These are phyloP conservation scores for Auricularia auricula-judae DNA, from an alignment of 768 basidiomycete genomes.

Conservation along the genomic window DNA sequence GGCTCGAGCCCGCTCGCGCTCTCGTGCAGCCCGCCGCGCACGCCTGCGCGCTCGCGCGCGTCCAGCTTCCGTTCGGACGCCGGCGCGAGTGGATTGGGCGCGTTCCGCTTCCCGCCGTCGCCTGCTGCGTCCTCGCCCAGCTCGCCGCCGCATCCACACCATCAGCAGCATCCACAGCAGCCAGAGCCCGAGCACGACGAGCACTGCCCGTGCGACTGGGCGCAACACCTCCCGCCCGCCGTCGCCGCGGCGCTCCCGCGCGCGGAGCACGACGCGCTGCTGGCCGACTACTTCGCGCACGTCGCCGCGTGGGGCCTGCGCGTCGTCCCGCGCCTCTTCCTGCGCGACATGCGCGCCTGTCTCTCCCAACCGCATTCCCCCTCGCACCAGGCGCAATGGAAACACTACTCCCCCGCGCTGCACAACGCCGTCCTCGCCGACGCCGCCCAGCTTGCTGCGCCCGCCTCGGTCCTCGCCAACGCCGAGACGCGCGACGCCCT, in stretches of 20 bases:
- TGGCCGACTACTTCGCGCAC: background rate
- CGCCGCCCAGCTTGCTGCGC: background rate
- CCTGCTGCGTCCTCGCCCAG: background rate
- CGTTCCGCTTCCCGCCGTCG: background rate
- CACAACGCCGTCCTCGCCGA: background rate
- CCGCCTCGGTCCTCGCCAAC: background rate
- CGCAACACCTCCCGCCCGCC: background rate
- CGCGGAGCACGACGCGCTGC: background rate
- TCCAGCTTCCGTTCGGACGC: background rate
- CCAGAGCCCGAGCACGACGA: background rate
- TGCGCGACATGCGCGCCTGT: background rate
- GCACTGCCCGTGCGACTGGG: background rate
- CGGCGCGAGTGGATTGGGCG: background rate
- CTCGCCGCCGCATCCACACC: background rate
- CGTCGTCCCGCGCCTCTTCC: background rate
- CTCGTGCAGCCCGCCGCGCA: background rate
- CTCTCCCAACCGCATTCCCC: background rate
- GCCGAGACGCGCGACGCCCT: background rate
- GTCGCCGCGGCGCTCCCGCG: background rate
- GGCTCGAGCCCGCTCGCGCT: background rate
- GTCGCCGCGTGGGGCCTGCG: background rate
- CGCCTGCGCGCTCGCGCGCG: background rate
- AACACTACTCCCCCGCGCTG: background rate
- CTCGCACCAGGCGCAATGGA: background rate
- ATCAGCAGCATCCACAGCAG: background rate